These are phyloP conservation scores for Juglanconis sp. DNA, from an alignment of 2,329 filamentous ascomycete genomes.

Conservation along the genomic window DNA sequence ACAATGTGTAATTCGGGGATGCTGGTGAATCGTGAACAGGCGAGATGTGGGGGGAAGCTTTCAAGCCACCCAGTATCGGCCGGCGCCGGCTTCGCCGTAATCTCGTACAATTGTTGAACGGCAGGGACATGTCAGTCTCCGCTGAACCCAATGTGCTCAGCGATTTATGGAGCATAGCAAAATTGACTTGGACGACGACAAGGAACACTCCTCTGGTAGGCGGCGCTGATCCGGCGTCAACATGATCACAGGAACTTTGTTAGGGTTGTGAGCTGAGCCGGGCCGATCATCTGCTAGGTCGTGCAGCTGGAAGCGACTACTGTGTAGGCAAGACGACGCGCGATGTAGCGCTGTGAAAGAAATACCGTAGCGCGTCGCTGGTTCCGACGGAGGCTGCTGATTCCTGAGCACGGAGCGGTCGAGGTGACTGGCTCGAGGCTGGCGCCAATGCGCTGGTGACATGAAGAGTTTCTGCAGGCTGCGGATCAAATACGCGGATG, in stretches of 20 bases:
- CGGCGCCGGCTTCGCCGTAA: not conserved
- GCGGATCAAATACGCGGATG: too few species aligned
- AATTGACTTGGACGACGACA: too few species aligned
- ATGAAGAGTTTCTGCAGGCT: too few species aligned
- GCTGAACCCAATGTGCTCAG: too few species aligned
- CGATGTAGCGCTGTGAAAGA: not conserved
- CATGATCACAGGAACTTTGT: too few species aligned
- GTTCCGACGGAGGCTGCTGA: too few species aligned
- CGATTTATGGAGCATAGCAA: too few species aligned
- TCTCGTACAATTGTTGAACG: not conserved
- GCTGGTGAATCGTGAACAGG: not conserved
- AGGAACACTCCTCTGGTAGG: too few species aligned
- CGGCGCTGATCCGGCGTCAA: too few species aligned
- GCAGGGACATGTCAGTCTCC: too few species aligned
- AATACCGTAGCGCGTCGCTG: not conserved
- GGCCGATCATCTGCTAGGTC: not conserved
- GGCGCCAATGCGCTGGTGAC: not conserved
- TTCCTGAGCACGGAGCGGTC: too few species aligned
- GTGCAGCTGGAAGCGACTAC: not conserved
- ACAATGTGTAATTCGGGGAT: not conserved
- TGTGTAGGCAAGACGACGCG: not conserved
- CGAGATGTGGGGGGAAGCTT: not conserved
- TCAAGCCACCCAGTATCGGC: not conserved
- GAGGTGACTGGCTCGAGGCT: not conserved
- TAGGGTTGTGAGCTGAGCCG: not conserved